phyloP scores from a whole-genome alignment of 805 yeast genomes.

The Candida succiphila region DNA sequence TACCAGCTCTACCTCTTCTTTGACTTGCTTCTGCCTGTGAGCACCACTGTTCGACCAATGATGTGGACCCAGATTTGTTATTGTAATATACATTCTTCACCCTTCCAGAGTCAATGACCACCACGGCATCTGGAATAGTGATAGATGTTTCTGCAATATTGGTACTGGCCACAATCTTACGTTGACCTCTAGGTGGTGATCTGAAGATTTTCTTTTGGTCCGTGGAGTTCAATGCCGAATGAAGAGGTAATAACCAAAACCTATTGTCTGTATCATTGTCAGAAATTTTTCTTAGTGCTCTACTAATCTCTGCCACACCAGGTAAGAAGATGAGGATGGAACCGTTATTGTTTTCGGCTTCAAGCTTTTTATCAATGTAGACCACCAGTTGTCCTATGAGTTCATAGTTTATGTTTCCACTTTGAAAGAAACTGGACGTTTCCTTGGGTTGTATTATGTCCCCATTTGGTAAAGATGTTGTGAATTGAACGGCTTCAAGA shows the following conservation, averaged over 20 bases:
- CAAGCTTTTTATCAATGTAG: conserved; percentile 41
- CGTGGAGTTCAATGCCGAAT: conserved; percentile 74
- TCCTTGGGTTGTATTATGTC: conserved; percentile 46
- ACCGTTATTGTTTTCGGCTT: conserved; percentile 36
- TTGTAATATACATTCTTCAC: conserved; percentile 74
- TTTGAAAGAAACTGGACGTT: conserved; percentile 53
- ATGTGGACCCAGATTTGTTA: conserved; percentile 54
- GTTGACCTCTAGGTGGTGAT: conserved; percentile 35
- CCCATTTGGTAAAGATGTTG: conserved; percentile 24
- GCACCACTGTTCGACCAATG: conserved; percentile 73
- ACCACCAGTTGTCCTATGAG: conserved; percentile 48
- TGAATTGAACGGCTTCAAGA: conserved; percentile 46
- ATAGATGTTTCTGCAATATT: conserved; percentile 97
- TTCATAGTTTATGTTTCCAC: conserved; percentile 68
- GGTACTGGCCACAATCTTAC: conserved; percentile 84
- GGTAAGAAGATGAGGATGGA: conserved; percentile 82
- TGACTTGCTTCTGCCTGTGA: conserved; percentile 86
- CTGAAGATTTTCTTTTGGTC: conserved; percentile 77
- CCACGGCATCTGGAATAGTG: conserved; percentile 92
- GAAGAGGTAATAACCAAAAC: conserved; percentile 60
- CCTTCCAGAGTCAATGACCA: conserved; percentile 80
- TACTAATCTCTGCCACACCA: conserved; percentile 80
- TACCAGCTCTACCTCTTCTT: conserved; percentile 97
- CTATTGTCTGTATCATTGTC: conserved; percentile 1
- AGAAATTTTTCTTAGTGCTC: conserved; percentile 38